A percentile compares a stretch with the other conserved stretches of the same genome.
These are phyloP conservation scores for Mucor saturninus DNA, from an alignment of 371 early-diverging fungal genomes.

Conservation along the genomic window DNA sequence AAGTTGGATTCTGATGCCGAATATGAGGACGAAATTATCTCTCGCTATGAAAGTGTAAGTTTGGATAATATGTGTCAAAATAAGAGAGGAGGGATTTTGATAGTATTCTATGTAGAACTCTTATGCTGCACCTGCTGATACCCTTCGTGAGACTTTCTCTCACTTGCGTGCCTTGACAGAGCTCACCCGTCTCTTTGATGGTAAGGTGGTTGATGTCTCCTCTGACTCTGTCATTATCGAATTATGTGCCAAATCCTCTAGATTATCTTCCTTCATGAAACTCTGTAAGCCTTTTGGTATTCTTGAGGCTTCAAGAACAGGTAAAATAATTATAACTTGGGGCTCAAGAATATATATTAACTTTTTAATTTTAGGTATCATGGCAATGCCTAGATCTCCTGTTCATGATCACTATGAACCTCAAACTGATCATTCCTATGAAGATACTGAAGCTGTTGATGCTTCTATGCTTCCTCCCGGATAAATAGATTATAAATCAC, in stretches of 20 bases:
- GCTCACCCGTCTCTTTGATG: conserved; percentile 85
- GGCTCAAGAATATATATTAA: background rate
- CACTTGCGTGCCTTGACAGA: conserved; percentile 85
- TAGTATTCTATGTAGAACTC: background rate
- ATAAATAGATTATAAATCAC: conserved; percentile 51
- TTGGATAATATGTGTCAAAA: background rate
- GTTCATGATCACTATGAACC: conserved; percentile 74
- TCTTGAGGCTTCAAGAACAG: conserved; percentile 91
- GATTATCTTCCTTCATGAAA: conserved; percentile 90
- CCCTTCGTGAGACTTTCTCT: conserved; percentile 69
- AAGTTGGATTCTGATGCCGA: conserved; percentile 45
- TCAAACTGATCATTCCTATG: conserved; percentile 54
- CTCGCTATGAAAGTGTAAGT: conserved; percentile 33
- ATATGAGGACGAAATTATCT: conserved; percentile 54
- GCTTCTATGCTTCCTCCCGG: conserved; percentile 92
- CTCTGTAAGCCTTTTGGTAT: conserved; percentile 93
- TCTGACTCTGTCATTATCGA: conserved; percentile 83
- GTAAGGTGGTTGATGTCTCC: conserved; percentile 89
- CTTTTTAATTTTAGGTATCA: conserved; percentile 62
- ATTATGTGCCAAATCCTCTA: conserved; percentile 84
- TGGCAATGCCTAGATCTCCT: conserved; percentile 94
- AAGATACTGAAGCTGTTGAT: conserved; percentile 75
- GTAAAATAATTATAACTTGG: conserved; percentile 35
- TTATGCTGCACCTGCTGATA: conserved; percentile 46
- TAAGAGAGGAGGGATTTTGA: background rate